Percentiles rank a stretch among this genome's conserved stretches.
Evolutionary conservation across 2,329 filamentous ascomycete species (phyloP).

Genomic region (Penicillium decumbens): DNA sequence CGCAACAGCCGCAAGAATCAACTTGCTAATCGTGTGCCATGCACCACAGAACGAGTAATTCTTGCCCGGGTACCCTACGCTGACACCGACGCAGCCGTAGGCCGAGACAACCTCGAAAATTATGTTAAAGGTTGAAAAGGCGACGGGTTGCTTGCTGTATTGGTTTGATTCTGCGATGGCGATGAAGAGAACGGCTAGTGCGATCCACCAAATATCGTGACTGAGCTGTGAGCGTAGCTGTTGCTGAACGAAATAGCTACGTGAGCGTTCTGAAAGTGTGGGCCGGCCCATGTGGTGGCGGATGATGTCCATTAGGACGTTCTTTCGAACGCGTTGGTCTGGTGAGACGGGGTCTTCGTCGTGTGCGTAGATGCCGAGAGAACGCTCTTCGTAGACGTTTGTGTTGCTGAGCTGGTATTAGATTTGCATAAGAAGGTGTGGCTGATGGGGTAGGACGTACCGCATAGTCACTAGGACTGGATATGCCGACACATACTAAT

Average conservation of each 20-base stretch:
- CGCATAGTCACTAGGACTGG: slow-evolving; percentile 36
- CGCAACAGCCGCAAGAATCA: slow-evolving; percentile 36
- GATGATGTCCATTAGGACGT: slow-evolving; percentile 26
- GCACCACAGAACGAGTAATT: slow-evolving; percentile 55
- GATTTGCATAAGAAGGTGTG: not conserved
- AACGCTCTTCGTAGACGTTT: slow-evolving; percentile 68
- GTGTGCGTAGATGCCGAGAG: slow-evolving; percentile 49
- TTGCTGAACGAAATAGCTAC: slow-evolving; percentile 49
- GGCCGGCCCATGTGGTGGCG: slow-evolving; percentile 25
- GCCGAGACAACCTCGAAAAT: slow-evolving; percentile 45
- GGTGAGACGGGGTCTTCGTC: slow-evolving; percentile 24
- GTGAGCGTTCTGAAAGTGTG: slow-evolving; percentile 31
- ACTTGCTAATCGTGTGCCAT: slow-evolving; percentile 54
- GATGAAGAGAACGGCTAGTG: slow-evolving; percentile 57
- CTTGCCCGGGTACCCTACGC: slow-evolving; percentile 51
- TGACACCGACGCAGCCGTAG: slow-evolving; percentile 61
- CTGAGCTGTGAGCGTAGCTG: slow-evolving; percentile 62
- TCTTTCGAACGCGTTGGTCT: slow-evolving; percentile 18
- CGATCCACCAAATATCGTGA: slow-evolving; percentile 64
- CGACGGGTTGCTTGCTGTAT: slow-evolving; percentile 49
- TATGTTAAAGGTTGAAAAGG: slow-evolving; percentile 58
- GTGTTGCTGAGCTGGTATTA: slow-evolving; percentile 49
- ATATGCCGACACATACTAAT: slow-evolving; percentile 35
- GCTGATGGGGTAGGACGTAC: slow-evolving; percentile 6
- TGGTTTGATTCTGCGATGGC: slow-evolving; percentile 56